Evolutionary conservation across 2,329 filamentous ascomycete genomes (phyloP).

Genomic region (Verticillium nubilum): DNA sequence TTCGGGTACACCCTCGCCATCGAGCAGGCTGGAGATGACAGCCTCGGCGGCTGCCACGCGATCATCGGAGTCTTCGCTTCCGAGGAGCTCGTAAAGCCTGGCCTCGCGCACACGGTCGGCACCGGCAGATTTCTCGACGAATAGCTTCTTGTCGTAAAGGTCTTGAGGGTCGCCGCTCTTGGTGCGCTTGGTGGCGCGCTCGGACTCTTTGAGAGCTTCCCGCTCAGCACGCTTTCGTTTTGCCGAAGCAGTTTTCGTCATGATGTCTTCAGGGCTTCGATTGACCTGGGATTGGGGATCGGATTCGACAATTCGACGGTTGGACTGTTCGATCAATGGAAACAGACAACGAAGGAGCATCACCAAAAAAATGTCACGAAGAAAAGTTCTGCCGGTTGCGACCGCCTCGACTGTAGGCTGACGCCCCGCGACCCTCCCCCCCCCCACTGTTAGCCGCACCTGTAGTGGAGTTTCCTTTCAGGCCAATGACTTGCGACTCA

Average conservation of each 20-base stretch:
- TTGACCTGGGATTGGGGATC: background rate
- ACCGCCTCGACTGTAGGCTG: slow-evolving; percentile 3
- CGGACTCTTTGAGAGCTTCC: slow-evolving; percentile 11
- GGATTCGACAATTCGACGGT: too few relatives aligned
- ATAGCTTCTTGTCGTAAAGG: slow-evolving; percentile 31
- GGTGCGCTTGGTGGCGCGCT: slow-evolving; percentile 12
- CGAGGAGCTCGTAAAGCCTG: slow-evolving; percentile 54
- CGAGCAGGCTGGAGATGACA: slow-evolving; percentile 51
- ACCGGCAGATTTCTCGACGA: slow-evolving; percentile 44
- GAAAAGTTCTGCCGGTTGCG: slow-evolving; percentile 7
- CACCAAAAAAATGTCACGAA: slow-evolving; percentile 9
- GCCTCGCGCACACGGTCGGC: slow-evolving; percentile 55
- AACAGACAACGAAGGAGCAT: background rate
- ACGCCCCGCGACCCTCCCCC: background rate
- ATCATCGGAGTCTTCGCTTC: slow-evolving; percentile 51
- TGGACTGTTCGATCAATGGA: background rate
- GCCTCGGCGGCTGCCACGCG: slow-evolving; percentile 54
- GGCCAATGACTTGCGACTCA: background rate
- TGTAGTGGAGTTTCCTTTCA: background rate
- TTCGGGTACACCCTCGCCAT: slow-evolving; percentile 43
- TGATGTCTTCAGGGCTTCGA: background rate
- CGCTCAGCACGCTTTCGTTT: slow-evolving; percentile 15
- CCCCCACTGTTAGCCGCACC: background rate
- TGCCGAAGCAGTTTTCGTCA: slow-evolving; percentile 13
- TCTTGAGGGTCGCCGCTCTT: slow-evolving; percentile 24